These are phyloP conservation scores for Lachnellula suecica DNA, from an alignment of 2,329 filamentous ascomycete species.

Conservation along the genomic window DNA sequence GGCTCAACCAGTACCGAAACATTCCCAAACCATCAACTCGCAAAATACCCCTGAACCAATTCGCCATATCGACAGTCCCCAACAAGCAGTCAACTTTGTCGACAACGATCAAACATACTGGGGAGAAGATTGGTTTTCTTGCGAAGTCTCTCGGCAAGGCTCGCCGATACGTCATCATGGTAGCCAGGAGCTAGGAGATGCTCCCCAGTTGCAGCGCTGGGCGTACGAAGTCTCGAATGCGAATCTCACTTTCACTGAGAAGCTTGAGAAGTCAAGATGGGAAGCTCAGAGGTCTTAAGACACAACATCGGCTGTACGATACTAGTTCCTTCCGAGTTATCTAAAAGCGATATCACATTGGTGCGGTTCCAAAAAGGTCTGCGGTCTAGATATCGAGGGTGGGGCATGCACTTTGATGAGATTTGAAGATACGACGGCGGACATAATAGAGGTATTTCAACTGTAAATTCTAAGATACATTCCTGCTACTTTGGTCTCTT, in stretches of 20 bases:
- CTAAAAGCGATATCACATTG: too few species aligned
- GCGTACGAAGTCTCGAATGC: slow-evolving; percentile 3
- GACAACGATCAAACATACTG: not conserved
- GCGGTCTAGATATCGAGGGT: not conserved
- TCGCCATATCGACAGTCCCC: not conserved
- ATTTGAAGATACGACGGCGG: not conserved
- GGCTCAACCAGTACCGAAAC: too few species aligned
- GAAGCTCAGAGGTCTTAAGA: not conserved
- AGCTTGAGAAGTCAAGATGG: slow-evolving; percentile 13
- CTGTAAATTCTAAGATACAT: not conserved
- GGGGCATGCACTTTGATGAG: not conserved
- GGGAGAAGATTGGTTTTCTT: not conserved
- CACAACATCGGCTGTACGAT: not conserved
- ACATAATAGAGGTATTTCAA: not conserved
- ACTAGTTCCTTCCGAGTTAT: not conserved
- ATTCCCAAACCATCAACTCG: not conserved
- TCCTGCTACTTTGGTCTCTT: too few species aligned
- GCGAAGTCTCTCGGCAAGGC: not conserved
- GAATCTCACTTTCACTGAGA: slow-evolving; percentile 10
- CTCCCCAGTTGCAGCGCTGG: slow-evolving; percentile 7
- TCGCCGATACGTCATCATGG: not conserved
- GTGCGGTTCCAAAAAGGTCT: not conserved
- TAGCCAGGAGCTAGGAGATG: not conserved
- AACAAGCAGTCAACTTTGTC: not conserved
- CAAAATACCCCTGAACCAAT: not conserved